Base-by-base conservation (phyloP, 495 filamentous ascomycete species). In the Penicillium angulare region DNA sequence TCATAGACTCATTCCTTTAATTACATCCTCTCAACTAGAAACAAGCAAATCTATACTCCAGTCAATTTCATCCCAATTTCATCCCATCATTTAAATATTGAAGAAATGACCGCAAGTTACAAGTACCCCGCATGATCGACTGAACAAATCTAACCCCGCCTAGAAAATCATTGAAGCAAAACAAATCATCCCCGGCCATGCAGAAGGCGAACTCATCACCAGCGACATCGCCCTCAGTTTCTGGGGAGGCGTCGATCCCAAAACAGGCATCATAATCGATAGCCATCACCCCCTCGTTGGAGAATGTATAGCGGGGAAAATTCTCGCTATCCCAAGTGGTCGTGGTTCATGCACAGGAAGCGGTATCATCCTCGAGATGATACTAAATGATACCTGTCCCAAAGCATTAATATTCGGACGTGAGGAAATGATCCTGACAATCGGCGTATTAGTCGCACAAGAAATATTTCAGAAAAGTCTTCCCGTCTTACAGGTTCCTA, bases 321-420 rank as follows among this genome's bases (percentile, higher is more conserved):
- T 71, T 7, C 56, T 71, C 0, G 67, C 61, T 0, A 56, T 68
- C 10, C 67, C 67, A 2, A 47, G 56, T 17, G 53, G 65, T 17
- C 63, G 63, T 23, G 65, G 65, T 2, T 71, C 67, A 22, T 68
- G 63, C 34, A 47, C 57, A 3, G 67, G 65, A 3, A 71, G 67
- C 27, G 38, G 49, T 0, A 61, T 71, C 10, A 56, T 67, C 40
- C 49, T 71, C 13, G 65, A 71, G 40, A 47, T 71, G 9, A 34
- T 71, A 17, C 42, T 68, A 2, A 57, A 59, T 12, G 41, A 47
- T 3, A 47, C 34, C 12, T 57, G 47, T 3, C 67, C 67, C 0
- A 31, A 18, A 4, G 67, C 54, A 0, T 36, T 68, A 12, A 36
- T 71, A 0, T 67, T 71, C 29, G 52, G 52, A n/a, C 54, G 60